Percentiles rank a stretch among this genome's conserved stretches.
Evolutionary conservation across 495 filamentous ascomycete genomes (phyloP).

Genomic region (Podospora australis): DNA sequence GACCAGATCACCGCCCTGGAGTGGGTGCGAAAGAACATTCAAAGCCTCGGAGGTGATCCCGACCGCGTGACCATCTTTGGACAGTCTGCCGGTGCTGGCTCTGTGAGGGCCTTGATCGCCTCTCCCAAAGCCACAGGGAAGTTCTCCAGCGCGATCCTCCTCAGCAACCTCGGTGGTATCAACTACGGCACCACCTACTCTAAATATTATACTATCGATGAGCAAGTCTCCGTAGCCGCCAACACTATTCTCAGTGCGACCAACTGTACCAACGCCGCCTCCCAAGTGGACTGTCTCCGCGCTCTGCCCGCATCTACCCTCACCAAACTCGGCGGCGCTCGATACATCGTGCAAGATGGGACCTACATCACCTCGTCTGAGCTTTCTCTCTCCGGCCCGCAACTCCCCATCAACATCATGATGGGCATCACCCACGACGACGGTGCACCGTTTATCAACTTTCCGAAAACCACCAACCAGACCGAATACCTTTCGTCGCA

Average conservation of each 20-base stretch:
- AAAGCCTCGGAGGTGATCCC: conserved; percentile 55
- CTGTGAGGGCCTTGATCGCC: conserved; percentile 47
- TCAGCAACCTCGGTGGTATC: conserved; percentile 44
- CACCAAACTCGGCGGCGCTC: conserved; percentile 22
- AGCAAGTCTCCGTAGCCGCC: conserved; percentile 32
- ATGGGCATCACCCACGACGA: conserved; percentile 47
- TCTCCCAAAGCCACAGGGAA: conserved; percentile 45
- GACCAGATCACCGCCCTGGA: conserved; percentile 56
- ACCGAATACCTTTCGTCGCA: conserved; percentile 32
- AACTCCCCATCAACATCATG: conserved; percentile 31
- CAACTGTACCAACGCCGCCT: conserved; percentile 36
- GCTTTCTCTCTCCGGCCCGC: conserved; percentile 25
- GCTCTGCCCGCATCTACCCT: conserved; percentile 30
- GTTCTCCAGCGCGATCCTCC: conserved; percentile 43
- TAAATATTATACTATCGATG: conserved; percentile 40
- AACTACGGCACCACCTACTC: conserved; percentile 40
- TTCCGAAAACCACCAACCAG: conserved; percentile 29
- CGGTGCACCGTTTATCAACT: conserved; percentile 41
- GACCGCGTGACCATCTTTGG: conserved; percentile 53
- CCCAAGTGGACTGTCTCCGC: conserved; percentile 43
- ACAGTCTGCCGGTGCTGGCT: conserved; percentile 49
- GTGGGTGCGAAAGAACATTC: conserved; percentile 58
- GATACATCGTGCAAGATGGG: conserved; percentile 43
- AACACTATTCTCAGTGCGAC: conserved; percentile 36
- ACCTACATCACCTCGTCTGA: conserved; percentile 34